Base-by-base conservation (phyloP, 2,329 filamentous ascomycete species). In the Exserohilum rostratum region DNA sequence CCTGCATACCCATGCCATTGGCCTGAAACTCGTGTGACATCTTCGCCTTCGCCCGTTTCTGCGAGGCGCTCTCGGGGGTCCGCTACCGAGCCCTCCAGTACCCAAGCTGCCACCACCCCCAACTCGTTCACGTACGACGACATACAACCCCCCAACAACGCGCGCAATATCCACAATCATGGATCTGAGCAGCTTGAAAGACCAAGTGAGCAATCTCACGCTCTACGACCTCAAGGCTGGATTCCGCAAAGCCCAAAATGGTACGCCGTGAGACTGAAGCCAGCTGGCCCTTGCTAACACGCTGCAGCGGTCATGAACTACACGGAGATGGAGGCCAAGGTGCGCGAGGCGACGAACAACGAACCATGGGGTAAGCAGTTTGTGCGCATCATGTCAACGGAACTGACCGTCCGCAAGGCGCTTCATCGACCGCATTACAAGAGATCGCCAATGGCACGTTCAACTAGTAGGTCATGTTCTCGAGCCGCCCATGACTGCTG, bases 391-490 rank as follows among this genome's bases (percentile, higher is more conserved):
- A 10, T 12, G 39, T 7, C 12, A 11, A 20, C 34, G 12, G 11
- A 48, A 46, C 61, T 72, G 49, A 72, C 54, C 15, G 31, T 18
- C 6, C 29, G 20, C 50, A 57, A 73, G 73, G 73, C 90, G 89
- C 91, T 46, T 93, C 90, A 9, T 91, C 90, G 42, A 90, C 89
- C 10, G 76, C 90, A 70, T 96, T 98, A 93, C 93, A 98, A 78
- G 95, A 99, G 78, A 99, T 99, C 76, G 92, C 95, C 77, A 96
- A 93, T 77, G 95, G 87, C 70, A 99, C 95, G 55, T 96, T 96
- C 79, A 98, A 93, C 80, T 99, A 98, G 95, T 98, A 82, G 72
- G 91, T 57, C 33, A 10, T 18, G 17, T 27, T 22, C 15, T 12
- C 22, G 2, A 15, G 15, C 17, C 10, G 6, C 12, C 34, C 17